These are phyloP conservation scores for Penicillium maclennaniae DNA, from an alignment of 495 filamentous ascomycete species.

Conservation along the genomic window DNA sequence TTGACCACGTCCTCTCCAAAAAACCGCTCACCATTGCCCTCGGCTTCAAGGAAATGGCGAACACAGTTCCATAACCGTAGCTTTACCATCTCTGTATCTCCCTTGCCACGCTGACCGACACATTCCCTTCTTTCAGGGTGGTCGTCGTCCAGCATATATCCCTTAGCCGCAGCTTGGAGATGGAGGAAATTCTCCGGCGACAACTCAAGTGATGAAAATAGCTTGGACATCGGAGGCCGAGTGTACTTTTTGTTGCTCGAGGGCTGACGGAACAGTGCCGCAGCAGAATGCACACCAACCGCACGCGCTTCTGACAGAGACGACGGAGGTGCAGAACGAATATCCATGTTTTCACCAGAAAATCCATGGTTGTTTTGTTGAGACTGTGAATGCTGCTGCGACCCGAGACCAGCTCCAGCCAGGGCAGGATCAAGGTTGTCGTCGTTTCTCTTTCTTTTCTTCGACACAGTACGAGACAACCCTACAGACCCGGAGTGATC, in stretches of 20 bases:
- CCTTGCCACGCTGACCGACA: slow-evolving; percentile 56
- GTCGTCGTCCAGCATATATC: slow-evolving; percentile 56
- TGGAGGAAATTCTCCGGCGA: slow-evolving; percentile 56
- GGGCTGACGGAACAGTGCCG: slow-evolving; percentile 54
- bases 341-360: slow-evolving; percentile 34
- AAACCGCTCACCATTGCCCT: slow-evolving; percentile 54
- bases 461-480: slow-evolving; percentile 46
- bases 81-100: slow-evolving; percentile 59
- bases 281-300: slow-evolving; percentile 54
- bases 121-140: slow-evolving; percentile 57
- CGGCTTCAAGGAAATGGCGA: slow-evolving; percentile 52
- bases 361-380: slow-evolving; percentile 31
- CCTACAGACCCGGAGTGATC: slow-evolving; percentile 78
- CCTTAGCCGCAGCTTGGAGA: slow-evolving; percentile 57
- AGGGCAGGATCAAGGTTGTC: slow-evolving; percentile 46
- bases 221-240: slow-evolving; percentile 58
- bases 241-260: slow-evolving; percentile 56
- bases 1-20: slow-evolving; percentile 49
- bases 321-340: slow-evolving; percentile 35
- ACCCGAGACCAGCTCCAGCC: slow-evolving; percentile 23
- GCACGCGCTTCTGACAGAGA: slow-evolving; percentile 46
- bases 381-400: slow-evolving; percentile 27
- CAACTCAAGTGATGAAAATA: slow-evolving; percentile 55
- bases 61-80: slow-evolving; percentile 58
- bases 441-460: slow-evolving; percentile 44